phyloP scores from a whole-genome alignment of 257 asterid genomes.

The Lycium ferocissimum region DNA sequence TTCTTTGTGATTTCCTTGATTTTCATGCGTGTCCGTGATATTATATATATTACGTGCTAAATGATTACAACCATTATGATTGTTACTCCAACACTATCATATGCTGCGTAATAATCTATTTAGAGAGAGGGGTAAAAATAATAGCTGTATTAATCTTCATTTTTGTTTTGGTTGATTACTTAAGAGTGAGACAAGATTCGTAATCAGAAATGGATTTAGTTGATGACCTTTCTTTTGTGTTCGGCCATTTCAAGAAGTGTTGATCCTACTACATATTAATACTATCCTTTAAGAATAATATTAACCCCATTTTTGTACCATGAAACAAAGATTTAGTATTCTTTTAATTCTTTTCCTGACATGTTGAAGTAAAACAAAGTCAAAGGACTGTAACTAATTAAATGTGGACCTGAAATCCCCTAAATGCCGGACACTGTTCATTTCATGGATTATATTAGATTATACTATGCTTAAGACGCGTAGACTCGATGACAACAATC shows the following conservation, averaged over 20 bases:
- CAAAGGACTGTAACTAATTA: background rate
- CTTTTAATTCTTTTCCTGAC: background rate
- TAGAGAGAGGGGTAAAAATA: background rate
- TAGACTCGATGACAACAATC: background rate
- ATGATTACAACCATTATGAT: slow-evolving; percentile 20
- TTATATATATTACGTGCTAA: background rate
- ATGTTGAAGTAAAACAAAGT: background rate
- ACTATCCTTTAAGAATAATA: background rate
- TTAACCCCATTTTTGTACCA: background rate
- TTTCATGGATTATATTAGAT: background rate
- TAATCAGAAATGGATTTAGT: background rate
- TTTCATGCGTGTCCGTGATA: background rate
- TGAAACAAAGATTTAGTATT: background rate
- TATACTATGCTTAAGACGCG: background rate
- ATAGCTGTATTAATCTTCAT: background rate
- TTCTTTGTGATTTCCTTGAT: slow-evolving; percentile 4
- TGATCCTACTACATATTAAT: background rate
- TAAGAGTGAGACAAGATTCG: background rate
- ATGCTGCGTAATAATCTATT: slow-evolving; percentile 30
- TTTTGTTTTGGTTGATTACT: background rate
- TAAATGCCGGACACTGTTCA: background rate
- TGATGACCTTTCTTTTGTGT: background rate
- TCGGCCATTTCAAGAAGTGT: background rate
- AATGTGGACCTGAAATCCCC: background rate
- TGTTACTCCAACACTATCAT: slow-evolving; percentile 42